phyloP scores from a whole-genome alignment of 2,329 filamentous ascomycete species.

The Juglanconis oblonga region DNA sequence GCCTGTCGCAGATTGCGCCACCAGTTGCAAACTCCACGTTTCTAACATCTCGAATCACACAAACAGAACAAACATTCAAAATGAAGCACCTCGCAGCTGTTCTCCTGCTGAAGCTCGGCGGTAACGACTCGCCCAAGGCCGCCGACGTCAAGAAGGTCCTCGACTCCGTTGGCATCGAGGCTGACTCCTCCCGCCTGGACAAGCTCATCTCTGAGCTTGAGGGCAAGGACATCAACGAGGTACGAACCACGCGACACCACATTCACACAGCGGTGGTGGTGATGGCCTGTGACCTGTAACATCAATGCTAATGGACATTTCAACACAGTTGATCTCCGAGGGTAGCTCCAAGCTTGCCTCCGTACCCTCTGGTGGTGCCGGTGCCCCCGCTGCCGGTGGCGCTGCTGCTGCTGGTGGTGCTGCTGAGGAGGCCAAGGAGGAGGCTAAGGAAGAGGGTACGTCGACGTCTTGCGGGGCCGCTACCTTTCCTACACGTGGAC shows the following conservation, averaged over 20 bases:
- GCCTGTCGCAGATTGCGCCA: slow-evolving; percentile 7
- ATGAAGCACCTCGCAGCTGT: slow-evolving; percentile 99
- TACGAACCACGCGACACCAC: slow-evolving; percentile 42
- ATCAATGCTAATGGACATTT: background rate
- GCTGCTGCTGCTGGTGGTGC: slow-evolving; percentile 65
- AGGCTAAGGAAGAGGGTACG: slow-evolving; percentile 82
- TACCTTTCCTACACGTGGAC: slow-evolving; percentile 7
- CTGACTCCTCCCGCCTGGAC: slow-evolving; percentile 80
- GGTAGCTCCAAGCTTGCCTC: slow-evolving; percentile 94
- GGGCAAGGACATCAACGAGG: slow-evolving; percentile 91
- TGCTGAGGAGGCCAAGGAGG: slow-evolving; percentile 60
- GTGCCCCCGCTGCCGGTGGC: slow-evolving; percentile 63
- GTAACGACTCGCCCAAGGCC: slow-evolving; percentile 85
- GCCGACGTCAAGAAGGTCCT: slow-evolving; percentile 86
- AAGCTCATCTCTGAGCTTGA: slow-evolving; percentile 87
- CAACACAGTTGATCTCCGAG: slow-evolving; percentile 76
- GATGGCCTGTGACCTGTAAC: slow-evolving; percentile 12
- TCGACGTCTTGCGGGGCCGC: background rate
- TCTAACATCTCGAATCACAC: background rate
- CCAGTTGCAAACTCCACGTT: background rate
- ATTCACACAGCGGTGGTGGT: background rate
- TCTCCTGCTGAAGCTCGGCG: slow-evolving; percentile 92
- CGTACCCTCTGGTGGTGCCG: slow-evolving; percentile 82
- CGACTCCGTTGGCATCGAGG: slow-evolving; percentile 91
- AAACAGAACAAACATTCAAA: slow-evolving; percentile 52